Percentiles rank a stretch among this genome's conserved stretches.
Conservation (phyloP, 495 filamentous ascomycete species). For the Rostrohypoxylon terebratum region DNA sequence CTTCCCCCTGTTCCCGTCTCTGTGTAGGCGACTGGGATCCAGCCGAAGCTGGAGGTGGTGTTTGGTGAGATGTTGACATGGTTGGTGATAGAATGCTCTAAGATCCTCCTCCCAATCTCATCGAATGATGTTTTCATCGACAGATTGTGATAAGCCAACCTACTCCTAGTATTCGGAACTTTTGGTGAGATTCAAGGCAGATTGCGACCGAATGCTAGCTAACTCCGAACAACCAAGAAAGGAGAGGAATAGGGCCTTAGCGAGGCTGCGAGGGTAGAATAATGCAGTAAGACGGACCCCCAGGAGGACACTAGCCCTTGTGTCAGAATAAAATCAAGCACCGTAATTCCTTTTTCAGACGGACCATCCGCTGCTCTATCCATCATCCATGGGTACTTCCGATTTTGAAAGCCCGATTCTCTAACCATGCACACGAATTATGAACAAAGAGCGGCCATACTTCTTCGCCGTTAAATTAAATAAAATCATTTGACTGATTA, state of each 20-base stretch:
- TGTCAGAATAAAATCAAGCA: neutral
- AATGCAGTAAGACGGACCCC: neutral
- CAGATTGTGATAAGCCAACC: neutral
- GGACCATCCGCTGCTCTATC: conserved; percentile 2
- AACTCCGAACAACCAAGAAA: neutral
- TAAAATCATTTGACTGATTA: too few relatives aligned
- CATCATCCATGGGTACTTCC: neutral
- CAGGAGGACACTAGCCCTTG: neutral
- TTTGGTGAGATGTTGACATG: conserved; percentile 11
- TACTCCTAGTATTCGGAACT: neutral
- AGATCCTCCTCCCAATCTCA: neutral
- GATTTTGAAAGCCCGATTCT: neutral
- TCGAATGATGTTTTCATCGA: conserved; percentile 10
- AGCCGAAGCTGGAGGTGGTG: neutral
- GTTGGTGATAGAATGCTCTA: conserved; percentile 1
- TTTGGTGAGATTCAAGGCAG: neutral
- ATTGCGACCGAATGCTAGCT: neutral
- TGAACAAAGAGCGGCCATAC: neutral
- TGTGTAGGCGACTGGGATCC: conserved; percentile 11
- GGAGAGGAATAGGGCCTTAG: neutral
- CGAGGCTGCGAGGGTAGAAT: neutral
- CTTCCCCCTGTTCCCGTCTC: conserved; percentile 4
- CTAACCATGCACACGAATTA: neutral
- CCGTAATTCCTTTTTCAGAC: neutral
- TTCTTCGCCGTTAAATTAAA: neutral